Conservation (phyloP, 129 eudicot species). For the Chrysanthemum makinoi region DNA sequence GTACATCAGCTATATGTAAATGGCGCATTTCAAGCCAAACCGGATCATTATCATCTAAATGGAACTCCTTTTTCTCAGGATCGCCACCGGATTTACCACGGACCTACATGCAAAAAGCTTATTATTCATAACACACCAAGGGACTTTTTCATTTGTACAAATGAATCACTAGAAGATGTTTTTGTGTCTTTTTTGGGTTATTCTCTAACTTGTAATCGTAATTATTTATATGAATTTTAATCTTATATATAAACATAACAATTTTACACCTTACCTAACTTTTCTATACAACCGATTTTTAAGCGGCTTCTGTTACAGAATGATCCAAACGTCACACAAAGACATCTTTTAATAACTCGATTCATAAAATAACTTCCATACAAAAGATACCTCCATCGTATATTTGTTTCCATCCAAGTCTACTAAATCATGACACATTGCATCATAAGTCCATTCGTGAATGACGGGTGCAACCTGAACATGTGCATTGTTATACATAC, state of each 20-base stretch:
- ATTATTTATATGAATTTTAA: too few relatives aligned
- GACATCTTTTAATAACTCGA: not conserved
- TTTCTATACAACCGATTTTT: too few relatives aligned
- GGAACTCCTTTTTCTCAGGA: slow-evolving; percentile 79
- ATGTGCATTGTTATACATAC: slow-evolving; percentile 12
- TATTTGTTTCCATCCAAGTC: slow-evolving; percentile 94
- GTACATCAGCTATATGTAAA: slow-evolving; percentile 92
- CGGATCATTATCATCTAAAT: slow-evolving; percentile 83
- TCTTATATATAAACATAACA: too few relatives aligned
- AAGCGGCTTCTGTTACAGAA: too few relatives aligned
- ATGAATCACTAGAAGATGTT: not conserved
- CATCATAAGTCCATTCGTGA: slow-evolving; percentile 99
- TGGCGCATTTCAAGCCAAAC: slow-evolving; percentile 96
- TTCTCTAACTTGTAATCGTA: too few relatives aligned
- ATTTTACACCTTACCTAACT: too few relatives aligned
- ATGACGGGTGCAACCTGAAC: slow-evolving; percentile 91
- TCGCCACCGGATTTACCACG: slow-evolving; percentile 84
- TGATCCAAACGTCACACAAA: too few relatives aligned
- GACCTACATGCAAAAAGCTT: slow-evolving; percentile 40
- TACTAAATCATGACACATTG: slow-evolving; percentile 96
- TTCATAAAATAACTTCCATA: not conserved
- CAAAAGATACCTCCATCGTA: slow-evolving; percentile 60
- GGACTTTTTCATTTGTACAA: too few relatives aligned
- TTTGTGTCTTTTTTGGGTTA: too few relatives aligned
- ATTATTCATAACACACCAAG: slow-evolving; percentile 5